Base-by-base conservation (phyloP, 2,329 filamentous ascomycete genomes). In the Fusarium secorum region DNA sequence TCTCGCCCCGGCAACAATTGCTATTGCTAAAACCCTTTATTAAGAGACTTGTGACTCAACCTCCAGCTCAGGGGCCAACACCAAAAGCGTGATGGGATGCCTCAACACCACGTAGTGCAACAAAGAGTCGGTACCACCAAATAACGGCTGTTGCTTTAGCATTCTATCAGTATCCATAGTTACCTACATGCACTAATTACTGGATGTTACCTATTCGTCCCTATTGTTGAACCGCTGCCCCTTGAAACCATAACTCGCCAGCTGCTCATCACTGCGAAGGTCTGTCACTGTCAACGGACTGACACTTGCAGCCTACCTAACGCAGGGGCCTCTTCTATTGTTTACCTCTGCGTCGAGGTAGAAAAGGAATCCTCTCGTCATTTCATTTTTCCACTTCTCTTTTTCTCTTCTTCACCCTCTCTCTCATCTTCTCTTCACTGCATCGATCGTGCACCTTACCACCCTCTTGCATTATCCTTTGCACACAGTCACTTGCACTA, bases 81-180 rank as follows among this genome's bases (percentile, higher is more conserved):
- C 60, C 64, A 57, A 54, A 60, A 42, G 54, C 58, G 46, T 42
- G 55, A 65, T 58, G 55, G 45, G 51, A 56, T 55, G 32, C 64
- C 60, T 63, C 53, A 70, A 62, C 68, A 71, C 60, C 22, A 46
- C 69, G 42, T 56, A 35, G 56, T 71, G 69, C 65, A 70, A 71
- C 69, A 53, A 49, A 54, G 8, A 22, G 39, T 46, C 33, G 18
- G 69, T 71, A 22, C 41, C 65, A 71, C 69, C 69, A 51, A 70
- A 54, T 32, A 54, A 64, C 56, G 62, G 64, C 60, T 60, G 65
- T 70, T 71, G 56, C 65, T 51, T 28, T 20, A 51, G 35, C 30
- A 55, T 44, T 35, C n/a, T 35, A 14, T 13, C n/a, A 53, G 45
- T 58, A 30, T 20, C 39, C 20, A 26, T 57, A n/a, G 11, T 20